phyloP scores from a whole-genome alignment of 2,329 filamentous ascomycete genomes.

The Colletotrichum lini region DNA sequence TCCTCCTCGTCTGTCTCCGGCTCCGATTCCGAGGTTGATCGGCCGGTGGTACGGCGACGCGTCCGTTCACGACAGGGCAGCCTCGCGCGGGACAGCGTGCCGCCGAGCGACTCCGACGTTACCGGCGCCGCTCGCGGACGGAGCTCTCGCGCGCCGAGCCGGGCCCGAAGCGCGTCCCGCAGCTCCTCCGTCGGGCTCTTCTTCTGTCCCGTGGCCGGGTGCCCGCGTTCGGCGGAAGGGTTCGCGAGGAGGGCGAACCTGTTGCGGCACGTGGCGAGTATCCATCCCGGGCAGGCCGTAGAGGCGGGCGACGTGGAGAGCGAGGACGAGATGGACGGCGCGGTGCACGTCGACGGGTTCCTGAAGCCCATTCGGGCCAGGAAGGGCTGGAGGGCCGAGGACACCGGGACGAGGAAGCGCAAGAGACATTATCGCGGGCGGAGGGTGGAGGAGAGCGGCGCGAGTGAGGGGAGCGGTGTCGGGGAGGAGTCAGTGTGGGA shows the following conservation, averaged over 20 bases:
- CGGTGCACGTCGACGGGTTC: conserved; percentile 79
- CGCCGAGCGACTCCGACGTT: conserved; percentile 37
- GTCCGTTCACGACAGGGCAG: conserved; percentile 51
- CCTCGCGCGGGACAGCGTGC: conserved; percentile 46
- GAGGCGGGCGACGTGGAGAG: conserved; percentile 56
- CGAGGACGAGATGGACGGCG: conserved; percentile 71
- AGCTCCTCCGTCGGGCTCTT: conserved; percentile 53
- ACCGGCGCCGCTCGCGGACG: conserved; percentile 23
- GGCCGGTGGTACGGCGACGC: conserved; percentile 46
- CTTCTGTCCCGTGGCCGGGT: conserved; percentile 56
- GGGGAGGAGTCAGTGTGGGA: conserved; percentile 22
- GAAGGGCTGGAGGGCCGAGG: conserved; percentile 58
- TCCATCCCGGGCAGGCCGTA: conserved; percentile 56
- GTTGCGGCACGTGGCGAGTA: conserved; percentile 54
- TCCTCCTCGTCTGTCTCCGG: not conserved
- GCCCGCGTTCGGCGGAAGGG: conserved; percentile 54
- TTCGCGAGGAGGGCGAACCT: conserved; percentile 56
- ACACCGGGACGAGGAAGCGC: conserved; percentile 35
- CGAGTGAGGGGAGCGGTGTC: conserved; percentile 1
- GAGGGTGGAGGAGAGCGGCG: conserved; percentile 26
- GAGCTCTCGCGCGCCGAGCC: conserved; percentile 1
- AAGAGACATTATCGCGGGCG: conserved; percentile 37
- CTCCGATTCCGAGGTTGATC: conserved; percentile 20
- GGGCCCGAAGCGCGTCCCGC: conserved; percentile 48
- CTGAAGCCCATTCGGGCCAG: conserved; percentile 67